A percentile compares a stretch with the other conserved stretches of the same genome.
Conservation (phyloP, 345 rosid species). For the Passiflora organensis region DNA sequence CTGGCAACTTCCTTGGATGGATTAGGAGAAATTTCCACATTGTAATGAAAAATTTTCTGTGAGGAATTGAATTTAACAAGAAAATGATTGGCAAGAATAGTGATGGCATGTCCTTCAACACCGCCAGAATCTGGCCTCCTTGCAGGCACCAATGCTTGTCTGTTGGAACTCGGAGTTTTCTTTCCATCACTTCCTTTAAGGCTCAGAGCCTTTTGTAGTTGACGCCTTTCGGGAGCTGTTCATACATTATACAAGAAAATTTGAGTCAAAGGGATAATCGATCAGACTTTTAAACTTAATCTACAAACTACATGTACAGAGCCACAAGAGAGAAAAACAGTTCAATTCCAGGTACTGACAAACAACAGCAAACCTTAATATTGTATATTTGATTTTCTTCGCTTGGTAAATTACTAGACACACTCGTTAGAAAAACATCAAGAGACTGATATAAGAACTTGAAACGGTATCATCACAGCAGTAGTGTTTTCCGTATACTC, state of each 20-base stretch:
- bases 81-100: slow-evolving; percentile 90
- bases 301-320: neutral
- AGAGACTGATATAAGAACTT: slow-evolving; percentile 7
- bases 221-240: slow-evolving; percentile 42
- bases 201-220: slow-evolving; percentile 25
- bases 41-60: slow-evolving; percentile 74
- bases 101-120: slow-evolving; percentile 61
- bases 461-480: slow-evolving; percentile 2
- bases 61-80: slow-evolving; percentile 68
- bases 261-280: slow-evolving; percentile 30
- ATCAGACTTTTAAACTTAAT: too few relatives aligned
- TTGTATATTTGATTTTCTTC: too few relatives aligned
- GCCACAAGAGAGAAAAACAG: slow-evolving; percentile 1
- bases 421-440: neutral
- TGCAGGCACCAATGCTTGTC: slow-evolving; percentile 46
- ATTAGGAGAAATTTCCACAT: slow-evolving; percentile 75
- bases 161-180: slow-evolving; percentile 29
- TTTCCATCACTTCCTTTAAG: slow-evolving; percentile 38
- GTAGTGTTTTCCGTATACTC: neutral
- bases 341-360: neutral
- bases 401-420: neutral
- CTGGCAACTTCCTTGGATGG: slow-evolving; percentile 83
- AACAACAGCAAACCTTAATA: too few relatives aligned
- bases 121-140: slow-evolving; percentile 88
- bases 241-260: slow-evolving; percentile 12